Conservation (phyloP, 441 rosid species). For the Bruguiera hainesii region DNA sequence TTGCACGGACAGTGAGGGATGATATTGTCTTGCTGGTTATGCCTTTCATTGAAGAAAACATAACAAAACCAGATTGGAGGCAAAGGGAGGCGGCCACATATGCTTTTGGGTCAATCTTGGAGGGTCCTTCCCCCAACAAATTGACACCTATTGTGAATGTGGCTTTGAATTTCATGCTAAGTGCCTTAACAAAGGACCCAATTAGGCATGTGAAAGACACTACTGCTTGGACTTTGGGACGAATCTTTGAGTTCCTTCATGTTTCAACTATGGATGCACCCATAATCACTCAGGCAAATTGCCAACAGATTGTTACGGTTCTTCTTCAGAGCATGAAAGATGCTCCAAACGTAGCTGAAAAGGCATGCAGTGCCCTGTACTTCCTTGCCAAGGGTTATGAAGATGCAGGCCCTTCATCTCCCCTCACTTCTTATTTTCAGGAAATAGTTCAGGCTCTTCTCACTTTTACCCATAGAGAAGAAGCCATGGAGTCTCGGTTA, state of each 20-base stretch:
- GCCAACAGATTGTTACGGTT: conserved; percentile 41
- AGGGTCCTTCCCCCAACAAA: conserved; percentile 56
- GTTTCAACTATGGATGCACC: conserved; percentile 36
- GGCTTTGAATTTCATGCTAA: conserved; percentile 42
- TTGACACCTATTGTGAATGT: conserved; percentile 36
- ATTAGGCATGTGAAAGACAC: conserved; percentile 73
- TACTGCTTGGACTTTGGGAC: conserved; percentile 61
- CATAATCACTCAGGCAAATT: conserved; percentile 36
- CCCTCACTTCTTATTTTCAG: conserved; percentile 36
- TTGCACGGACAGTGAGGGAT: conserved; percentile 54
- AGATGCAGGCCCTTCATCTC: conserved; percentile 36
- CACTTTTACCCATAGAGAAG: conserved; percentile 40
- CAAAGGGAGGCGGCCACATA: conserved; percentile 77
- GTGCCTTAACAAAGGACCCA: conserved; percentile 57
- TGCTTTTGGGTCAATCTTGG: conserved; percentile 57
- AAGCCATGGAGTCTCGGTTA: conserved; percentile 36
- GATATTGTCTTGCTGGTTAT: conserved; percentile 47
- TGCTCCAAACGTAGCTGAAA: conserved; percentile 64
- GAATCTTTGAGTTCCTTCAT: conserved; percentile 45
- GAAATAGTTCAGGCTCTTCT: conserved; percentile 43
- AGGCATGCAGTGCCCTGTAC: conserved; percentile 71
- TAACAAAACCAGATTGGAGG: conserved; percentile 50
- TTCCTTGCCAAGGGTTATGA: conserved; percentile 55
- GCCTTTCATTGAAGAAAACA: conserved; percentile 52
- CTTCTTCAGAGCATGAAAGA: conserved; percentile 45